These are phyloP conservation scores for Starmerella asiatica DNA, from an alignment of 805 yeast genomes.

Conservation along the genomic window DNA sequence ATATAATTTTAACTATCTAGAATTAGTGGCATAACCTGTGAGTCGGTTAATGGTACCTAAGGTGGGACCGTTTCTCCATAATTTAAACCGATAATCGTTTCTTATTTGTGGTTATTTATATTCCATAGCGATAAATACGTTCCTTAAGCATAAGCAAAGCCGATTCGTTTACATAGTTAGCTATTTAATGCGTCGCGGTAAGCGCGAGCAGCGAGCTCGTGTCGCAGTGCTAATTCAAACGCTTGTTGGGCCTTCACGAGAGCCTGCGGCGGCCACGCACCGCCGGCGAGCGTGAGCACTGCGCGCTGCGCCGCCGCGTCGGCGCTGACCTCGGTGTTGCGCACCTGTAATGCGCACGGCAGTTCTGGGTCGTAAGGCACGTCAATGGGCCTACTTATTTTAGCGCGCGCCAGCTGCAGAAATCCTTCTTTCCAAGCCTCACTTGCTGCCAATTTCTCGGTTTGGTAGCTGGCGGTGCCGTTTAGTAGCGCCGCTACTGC, in stretches of 20 bases:
- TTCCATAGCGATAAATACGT: not conserved
- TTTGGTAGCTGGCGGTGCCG: conserved; percentile 10
- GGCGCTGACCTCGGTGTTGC: too few relatives aligned
- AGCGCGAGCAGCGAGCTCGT: conserved; percentile 5
- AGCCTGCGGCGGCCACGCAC: conserved; percentile 32
- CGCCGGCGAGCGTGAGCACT: conserved; percentile 34
- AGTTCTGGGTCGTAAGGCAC: not conserved
- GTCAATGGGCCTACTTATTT: conserved; percentile 3
- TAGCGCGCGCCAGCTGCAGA: conserved; percentile 12
- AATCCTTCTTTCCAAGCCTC: conserved; percentile 15
- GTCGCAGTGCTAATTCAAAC: conserved; percentile 28
- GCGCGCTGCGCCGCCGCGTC: conserved; percentile 17
- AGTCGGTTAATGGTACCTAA: too few relatives aligned
- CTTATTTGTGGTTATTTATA: not conserved
- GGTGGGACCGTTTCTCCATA: not conserved
- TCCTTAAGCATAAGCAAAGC: too few relatives aligned
- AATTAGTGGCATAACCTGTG: too few relatives aligned
- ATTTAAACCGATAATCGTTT: not conserved
- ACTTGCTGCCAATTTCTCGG: conserved; percentile 5
- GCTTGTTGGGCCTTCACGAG: conserved; percentile 30
- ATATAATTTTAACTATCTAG: too few relatives aligned
- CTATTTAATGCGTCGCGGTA: not conserved
- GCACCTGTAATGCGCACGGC: conserved; percentile 9
- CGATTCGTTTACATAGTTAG: not conserved
- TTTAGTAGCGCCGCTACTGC: conserved; percentile 13